A percentile compares a stretch with the other conserved stretches of the same genome.
Conservation (phyloP, 345 rosid genomes). For the Dipteronia sinensis region DNA sequence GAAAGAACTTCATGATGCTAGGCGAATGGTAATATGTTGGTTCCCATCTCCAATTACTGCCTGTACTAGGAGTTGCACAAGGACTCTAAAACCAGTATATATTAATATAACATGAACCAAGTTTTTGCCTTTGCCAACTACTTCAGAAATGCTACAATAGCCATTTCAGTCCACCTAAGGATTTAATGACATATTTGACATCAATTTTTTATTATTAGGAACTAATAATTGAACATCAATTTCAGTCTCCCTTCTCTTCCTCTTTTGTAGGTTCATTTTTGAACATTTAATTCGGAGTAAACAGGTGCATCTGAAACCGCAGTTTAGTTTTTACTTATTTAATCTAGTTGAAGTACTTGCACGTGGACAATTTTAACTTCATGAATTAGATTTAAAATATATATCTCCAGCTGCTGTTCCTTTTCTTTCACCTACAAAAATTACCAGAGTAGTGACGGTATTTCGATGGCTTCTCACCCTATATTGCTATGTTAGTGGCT, state of each 20-base stretch:
- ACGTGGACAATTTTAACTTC: neutral
- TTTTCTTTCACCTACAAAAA: neutral
- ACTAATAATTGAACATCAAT: neutral
- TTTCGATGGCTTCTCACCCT: neutral
- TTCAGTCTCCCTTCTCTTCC: neutral
- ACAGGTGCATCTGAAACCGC: neutral
- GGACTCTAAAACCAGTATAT: neutral
- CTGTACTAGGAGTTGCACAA: conserved; percentile 10
- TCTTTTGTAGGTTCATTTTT: neutral
- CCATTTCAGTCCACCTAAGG: neutral
- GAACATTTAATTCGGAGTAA: neutral
- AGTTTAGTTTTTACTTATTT: neutral
- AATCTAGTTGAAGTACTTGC: neutral
- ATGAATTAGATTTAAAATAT: neutral
- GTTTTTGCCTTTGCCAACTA: neutral
- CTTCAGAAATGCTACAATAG: neutral
- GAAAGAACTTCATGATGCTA: conserved; percentile 40
- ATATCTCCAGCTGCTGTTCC: neutral
- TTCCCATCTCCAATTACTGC: conserved; percentile 3
- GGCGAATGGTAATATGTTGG: conserved; percentile 46
- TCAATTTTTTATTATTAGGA: neutral
- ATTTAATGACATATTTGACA: no score
- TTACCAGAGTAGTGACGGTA: neutral
- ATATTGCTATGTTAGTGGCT: neutral
- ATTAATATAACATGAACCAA: conserved; percentile 1